These are phyloP conservation scores for Beauveria sp. DNA, from an alignment of 2,329 filamentous ascomycete genomes.

Conservation along the genomic window DNA sequence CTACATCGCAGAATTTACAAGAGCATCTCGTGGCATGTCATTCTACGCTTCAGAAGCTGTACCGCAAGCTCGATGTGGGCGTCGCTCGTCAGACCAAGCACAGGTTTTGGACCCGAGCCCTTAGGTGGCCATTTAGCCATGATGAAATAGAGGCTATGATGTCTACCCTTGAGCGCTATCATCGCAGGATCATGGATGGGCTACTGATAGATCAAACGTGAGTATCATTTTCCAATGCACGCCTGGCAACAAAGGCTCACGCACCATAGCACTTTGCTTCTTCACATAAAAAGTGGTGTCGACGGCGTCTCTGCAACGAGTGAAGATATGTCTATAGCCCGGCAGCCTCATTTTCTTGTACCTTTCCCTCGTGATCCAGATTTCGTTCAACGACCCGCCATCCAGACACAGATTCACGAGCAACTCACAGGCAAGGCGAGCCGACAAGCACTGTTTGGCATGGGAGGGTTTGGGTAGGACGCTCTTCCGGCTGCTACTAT, in stretches of 20 bases:
- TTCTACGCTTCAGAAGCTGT: neutral
- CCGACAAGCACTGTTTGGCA: too few species aligned
- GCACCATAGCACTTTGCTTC: conserved; percentile 1
- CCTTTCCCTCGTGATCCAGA: too few species aligned
- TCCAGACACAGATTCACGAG: too few species aligned
- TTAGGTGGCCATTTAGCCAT: conserved; percentile 9
- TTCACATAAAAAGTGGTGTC: neutral
- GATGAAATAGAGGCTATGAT: neutral
- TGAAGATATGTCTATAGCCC: too few species aligned
- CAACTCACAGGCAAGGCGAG: too few species aligned
- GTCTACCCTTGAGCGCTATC: conserved; percentile 1
- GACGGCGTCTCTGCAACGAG: too few species aligned
- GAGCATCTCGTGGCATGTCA: neutral
- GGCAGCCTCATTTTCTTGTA: too few species aligned
- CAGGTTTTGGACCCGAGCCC: neutral
- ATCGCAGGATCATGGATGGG: conserved; percentile 7
- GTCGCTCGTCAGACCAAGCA: conserved; percentile 1
- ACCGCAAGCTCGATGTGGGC: neutral
- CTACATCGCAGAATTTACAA: neutral
- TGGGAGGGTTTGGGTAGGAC: too few species aligned
- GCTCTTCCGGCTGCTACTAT: too few species aligned
- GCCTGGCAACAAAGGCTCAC: neutral
- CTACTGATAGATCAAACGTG: conserved; percentile 10
- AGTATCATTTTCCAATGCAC: neutral
- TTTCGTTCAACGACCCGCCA: too few species aligned